Conservation (phyloP, 176 grass and related monocot genomes). For the Ensete glaucum region DNA sequence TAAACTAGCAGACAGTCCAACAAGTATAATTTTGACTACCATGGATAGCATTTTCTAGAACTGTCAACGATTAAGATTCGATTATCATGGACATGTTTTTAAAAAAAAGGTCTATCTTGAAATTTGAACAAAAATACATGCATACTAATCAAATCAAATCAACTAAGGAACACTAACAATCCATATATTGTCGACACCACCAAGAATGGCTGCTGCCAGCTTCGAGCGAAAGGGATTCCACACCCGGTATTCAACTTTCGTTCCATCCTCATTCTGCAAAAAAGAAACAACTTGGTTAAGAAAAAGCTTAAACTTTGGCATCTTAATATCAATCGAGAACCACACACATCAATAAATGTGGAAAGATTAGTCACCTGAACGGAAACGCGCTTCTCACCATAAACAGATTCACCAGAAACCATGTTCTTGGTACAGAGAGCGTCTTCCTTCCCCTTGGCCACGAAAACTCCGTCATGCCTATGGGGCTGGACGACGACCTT, state of each 20-base stretch:
- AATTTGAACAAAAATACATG: no score
- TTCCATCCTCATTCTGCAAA: conserved; percentile 54
- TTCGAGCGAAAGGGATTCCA: conserved; percentile 94
- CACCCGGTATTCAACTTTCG: conserved; percentile 71
- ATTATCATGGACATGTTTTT: no score
- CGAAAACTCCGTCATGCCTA: conserved; percentile 76
- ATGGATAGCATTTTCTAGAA: no score
- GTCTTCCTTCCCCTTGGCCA: conserved; percentile 85
- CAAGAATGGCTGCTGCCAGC: conserved; percentile 70
- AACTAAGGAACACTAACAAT: conserved; percentile 39
- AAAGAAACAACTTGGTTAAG: no score
- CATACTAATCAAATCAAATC: not conserved
- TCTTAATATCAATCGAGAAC: not conserved
- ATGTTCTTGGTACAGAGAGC: conserved; percentile 65
- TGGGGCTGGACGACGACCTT: conserved; percentile 69
- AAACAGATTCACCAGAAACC: conserved; percentile 69
- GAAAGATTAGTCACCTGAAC: conserved; percentile 28
- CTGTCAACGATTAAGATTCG: no score
- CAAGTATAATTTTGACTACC: no score
- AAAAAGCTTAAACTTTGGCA: not conserved
- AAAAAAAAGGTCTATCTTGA: no score
- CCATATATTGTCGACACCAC: conserved; percentile 82
- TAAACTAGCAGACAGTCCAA: no score
- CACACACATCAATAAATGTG: no score
- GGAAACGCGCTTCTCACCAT: conserved; percentile 77